A percentile compares a stretch with the other conserved stretches of the same genome.
These are phyloP conservation scores for Schizophyllum amplum DNA, from an alignment of 1,284 basidiomycete genomes.

Conservation along the genomic window DNA sequence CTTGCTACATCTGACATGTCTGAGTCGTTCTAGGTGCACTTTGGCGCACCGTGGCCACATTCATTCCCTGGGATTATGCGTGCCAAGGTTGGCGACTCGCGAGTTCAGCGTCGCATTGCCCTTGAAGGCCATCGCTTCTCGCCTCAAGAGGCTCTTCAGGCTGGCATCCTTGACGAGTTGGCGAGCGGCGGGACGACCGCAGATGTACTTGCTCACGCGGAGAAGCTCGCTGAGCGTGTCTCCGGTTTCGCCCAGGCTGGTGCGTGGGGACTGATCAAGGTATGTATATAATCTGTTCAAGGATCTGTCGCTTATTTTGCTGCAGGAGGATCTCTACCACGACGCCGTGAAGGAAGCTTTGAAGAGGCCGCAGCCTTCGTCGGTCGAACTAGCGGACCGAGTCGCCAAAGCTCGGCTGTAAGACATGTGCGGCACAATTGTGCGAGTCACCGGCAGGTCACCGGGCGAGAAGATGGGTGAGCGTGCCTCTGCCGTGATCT, in stretches of 20 bases:
- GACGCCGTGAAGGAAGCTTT: constrained; percentile 33
- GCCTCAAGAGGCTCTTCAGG: constrained; percentile 60
- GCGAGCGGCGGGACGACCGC: constrained; percentile 45
- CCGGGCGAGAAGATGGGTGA: neutral
- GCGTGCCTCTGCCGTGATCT: neutral
- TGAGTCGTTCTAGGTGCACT: constrained; percentile 54
- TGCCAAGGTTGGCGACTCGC: constrained; percentile 55
- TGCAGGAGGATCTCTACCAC: constrained; percentile 34
- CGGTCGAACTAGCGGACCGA: constrained; percentile 29
- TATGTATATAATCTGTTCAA: constrained; percentile 11
- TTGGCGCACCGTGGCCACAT: constrained; percentile 74
- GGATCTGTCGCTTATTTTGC: constrained; percentile 6
- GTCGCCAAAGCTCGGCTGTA: constrained; percentile 36
- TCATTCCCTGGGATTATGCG: constrained; percentile 63
- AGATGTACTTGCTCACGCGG: constrained; percentile 54
- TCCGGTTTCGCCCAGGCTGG: constrained; percentile 41
- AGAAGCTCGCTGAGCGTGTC: constrained; percentile 45
- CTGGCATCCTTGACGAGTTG: constrained; percentile 68
- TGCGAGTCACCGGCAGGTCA: too few species aligned
- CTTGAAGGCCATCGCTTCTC: constrained; percentile 82
- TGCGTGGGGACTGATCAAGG: constrained; percentile 65
- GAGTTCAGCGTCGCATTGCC: constrained; percentile 67
- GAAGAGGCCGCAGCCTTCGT: constrained; percentile 27
- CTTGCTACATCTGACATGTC: too few species aligned
- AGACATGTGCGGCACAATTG: constrained; percentile 2